Conservation (phyloP, 805 yeast species). For the Debaryomyces castellii region DNA sequence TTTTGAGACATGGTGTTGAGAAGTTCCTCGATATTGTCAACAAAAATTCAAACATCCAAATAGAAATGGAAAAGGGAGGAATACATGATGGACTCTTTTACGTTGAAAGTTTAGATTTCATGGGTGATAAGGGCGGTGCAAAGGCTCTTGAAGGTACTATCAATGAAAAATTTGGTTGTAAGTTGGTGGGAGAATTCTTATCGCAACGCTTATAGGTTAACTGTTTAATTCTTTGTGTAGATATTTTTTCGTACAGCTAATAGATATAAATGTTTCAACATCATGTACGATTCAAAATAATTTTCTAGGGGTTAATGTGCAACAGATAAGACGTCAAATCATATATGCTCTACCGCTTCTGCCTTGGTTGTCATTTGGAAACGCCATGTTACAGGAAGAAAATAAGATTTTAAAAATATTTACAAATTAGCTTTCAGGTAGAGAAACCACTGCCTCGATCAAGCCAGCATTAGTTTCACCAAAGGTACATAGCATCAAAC, state of each 20-base stretch:
- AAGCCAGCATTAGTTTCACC: not conserved
- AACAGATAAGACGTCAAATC: too few relatives aligned
- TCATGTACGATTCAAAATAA: too few relatives aligned
- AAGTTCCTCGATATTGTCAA: constrained; percentile 19
- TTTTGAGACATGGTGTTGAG: constrained; percentile 29
- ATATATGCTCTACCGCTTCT: too few relatives aligned
- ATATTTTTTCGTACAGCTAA: not conserved
- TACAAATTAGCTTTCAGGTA: too few relatives aligned
- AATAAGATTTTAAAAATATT: too few relatives aligned
- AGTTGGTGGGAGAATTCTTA: constrained; percentile 15
- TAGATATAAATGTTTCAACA: not conserved
- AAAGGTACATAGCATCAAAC: not conserved
- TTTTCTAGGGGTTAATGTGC: too few relatives aligned
- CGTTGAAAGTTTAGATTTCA: constrained; percentile 19
- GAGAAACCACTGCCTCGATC: too few relatives aligned
- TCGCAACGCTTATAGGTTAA: not conserved
- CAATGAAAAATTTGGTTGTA: constrained; percentile 13
- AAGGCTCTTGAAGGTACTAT: constrained; percentile 20
- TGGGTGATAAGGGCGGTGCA: constrained; percentile 18
- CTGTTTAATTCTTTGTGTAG: not conserved
- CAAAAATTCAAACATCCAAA: constrained; percentile 15
- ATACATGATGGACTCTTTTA: constrained; percentile 34
- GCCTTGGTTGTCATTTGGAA: too few relatives aligned
- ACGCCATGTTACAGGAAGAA: too few relatives aligned
- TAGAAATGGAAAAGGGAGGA: constrained; percentile 30